These are phyloP conservation scores for Collariella sp. DNA, from an alignment of 495 filamentous ascomycete species.

Conservation along the genomic window DNA sequence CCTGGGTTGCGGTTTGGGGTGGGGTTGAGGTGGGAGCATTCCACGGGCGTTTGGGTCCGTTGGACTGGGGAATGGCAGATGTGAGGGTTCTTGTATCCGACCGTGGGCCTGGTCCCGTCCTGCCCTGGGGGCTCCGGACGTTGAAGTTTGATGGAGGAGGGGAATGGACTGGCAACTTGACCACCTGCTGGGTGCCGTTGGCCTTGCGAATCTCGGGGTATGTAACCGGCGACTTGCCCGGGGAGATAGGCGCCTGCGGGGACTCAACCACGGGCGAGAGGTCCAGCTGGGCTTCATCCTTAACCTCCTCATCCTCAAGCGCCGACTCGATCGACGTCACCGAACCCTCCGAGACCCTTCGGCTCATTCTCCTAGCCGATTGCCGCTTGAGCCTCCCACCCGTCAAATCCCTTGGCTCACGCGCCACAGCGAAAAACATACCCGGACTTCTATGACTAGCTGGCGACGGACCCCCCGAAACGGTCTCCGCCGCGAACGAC, in stretches of 20 bases:
- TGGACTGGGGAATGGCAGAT: background rate
- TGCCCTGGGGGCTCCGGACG: conserved; percentile 26
- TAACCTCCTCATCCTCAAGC: conserved; percentile 16
- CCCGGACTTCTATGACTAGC: background rate
- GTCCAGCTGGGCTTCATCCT: conserved; percentile 18
- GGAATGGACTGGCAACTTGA: conserved; percentile 19
- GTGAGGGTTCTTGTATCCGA: background rate
- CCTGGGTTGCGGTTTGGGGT: conserved; percentile 20
- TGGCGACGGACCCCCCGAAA: background rate
- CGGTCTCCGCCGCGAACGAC: conserved; percentile 3
- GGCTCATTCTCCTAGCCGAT: conserved; percentile 5
- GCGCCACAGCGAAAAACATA: conserved; percentile 10
- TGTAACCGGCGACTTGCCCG: conserved; percentile 31
- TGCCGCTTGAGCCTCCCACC: conserved; percentile 5
- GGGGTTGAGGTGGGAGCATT: conserved; percentile 15
- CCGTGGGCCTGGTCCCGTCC: conserved; percentile 12
- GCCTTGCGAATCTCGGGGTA: conserved; percentile 36
- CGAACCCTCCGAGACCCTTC: conserved; percentile 19
- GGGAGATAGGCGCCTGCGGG: conserved; percentile 23
- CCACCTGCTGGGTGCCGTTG: background rate
- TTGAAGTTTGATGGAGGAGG: conserved; percentile 28
- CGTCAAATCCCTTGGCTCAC: conserved; percentile 15
- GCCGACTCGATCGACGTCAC: conserved; percentile 26
- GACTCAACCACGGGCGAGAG: conserved; percentile 42
- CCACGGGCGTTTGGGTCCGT: conserved; percentile 6